phyloP scores from a whole-genome alignment of 257 asterid species.

The Rubia yunnanensis region DNA sequence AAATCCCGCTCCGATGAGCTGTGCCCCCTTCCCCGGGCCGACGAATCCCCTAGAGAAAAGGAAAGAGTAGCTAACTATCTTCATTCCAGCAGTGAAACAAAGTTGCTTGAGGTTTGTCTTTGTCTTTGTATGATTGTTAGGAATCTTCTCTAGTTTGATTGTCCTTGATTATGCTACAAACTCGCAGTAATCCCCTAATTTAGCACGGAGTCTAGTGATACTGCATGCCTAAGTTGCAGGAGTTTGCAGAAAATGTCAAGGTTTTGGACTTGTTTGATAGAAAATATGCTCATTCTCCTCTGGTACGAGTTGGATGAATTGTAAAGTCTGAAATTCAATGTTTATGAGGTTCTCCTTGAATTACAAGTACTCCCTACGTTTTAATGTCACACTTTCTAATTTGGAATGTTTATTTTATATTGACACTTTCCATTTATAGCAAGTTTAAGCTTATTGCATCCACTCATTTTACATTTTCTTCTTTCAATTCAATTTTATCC shows the following conservation, averaged over 20 bases:
- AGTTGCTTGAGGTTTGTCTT: constrained; percentile 88
- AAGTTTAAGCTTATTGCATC: too few relatives aligned
- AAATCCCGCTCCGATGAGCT: too few relatives aligned
- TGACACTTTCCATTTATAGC: too few relatives aligned
- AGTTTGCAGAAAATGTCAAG: constrained; percentile 5
- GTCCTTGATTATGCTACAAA: not conserved
- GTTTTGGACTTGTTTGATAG: constrained; percentile 20
- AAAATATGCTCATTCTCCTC: constrained; percentile 21
- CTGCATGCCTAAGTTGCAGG: constrained; percentile 13
- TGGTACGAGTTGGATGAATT: constrained; percentile 16
- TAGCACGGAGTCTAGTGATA: not conserved
- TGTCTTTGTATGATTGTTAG: constrained; percentile 8
- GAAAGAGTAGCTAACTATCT: constrained; percentile 94
- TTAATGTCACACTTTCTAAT: too few relatives aligned
- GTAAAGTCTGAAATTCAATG: not conserved
- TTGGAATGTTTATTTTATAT: too few relatives aligned
- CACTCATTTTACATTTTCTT: too few relatives aligned
- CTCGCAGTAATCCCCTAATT: not conserved
- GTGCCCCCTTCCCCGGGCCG: too few relatives aligned
- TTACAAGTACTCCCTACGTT: too few relatives aligned
- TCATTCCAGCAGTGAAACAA: constrained; percentile 89
- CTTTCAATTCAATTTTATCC: too few relatives aligned
- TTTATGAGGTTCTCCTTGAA: not conserved
- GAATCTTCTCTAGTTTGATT: not conserved
- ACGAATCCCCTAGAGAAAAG: too few relatives aligned